phyloP scores from a whole-genome alignment of 495 filamentous ascomycete genomes.

The Ascodesmis nigricans region DNA sequence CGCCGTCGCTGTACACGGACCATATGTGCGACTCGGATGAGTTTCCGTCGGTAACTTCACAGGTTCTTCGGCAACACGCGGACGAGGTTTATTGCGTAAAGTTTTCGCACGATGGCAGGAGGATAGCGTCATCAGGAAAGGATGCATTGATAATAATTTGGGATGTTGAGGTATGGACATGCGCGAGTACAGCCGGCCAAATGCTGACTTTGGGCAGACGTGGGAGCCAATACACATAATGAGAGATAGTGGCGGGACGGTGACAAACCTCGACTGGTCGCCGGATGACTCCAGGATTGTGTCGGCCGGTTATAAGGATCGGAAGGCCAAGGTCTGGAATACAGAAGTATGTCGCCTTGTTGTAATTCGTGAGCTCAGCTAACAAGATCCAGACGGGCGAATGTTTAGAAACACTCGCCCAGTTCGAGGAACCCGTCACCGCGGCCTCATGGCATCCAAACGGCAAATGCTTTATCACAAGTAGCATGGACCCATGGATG shows the following conservation, averaged over 20 bases:
- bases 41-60: constrained; percentile 47
- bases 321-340: constrained; percentile 58
- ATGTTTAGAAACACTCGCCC: constrained; percentile 38
- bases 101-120: constrained; percentile 76
- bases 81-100: constrained; percentile 80
- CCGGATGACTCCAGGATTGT: constrained; percentile 67
- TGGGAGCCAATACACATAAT: constrained; percentile 46
- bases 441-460: constrained; percentile 69
- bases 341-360: constrained; percentile 34
- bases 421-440: constrained; percentile 61
- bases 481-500: constrained; percentile 44
- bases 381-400: constrained; percentile 38
- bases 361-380: not conserved
- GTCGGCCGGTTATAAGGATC: constrained; percentile 62
- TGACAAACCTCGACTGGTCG: constrained; percentile 71
- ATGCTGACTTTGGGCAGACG: constrained; percentile 20
- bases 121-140: constrained; percentile 58
- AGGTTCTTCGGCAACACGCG: constrained; percentile 48
- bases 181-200: too few species aligned
- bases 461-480: constrained; percentile 56
- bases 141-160: constrained; percentile 62
- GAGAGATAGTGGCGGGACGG: constrained; percentile 38
- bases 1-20: constrained; percentile 73
- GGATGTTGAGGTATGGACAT: constrained; percentile 33
- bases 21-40: constrained; percentile 60